Conservation (phyloP, 371 early-diverging fungal genomes). For the Parasitella parasitica region DNA sequence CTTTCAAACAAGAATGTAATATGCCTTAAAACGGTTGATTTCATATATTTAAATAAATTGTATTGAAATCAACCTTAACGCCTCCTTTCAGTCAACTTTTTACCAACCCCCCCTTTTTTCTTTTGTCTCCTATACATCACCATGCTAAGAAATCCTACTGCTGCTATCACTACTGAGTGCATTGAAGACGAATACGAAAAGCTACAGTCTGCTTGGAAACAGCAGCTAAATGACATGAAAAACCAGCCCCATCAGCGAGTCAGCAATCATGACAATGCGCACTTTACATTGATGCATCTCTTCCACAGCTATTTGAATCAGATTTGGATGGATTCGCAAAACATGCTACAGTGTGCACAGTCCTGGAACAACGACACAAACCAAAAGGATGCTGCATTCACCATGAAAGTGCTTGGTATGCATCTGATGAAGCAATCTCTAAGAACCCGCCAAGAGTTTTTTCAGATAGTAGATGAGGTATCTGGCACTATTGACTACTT, state of each 20-base stretch:
- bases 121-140: background rate
- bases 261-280: background rate
- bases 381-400: background rate
- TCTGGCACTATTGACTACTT: background rate
- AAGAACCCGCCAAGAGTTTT: conserved; percentile 3
- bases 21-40: background rate
- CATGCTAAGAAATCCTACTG: background rate
- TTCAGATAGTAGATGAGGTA: background rate
- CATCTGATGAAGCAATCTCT: conserved; percentile 14
- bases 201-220: conserved; percentile 1
- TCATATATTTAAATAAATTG: background rate
- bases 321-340: conserved; percentile 15
- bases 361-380: background rate
- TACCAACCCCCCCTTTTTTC: background rate
- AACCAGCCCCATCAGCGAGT: background rate
- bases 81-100: background rate
- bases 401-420: conserved; percentile 6
- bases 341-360: conserved; percentile 10
- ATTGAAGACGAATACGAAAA: conserved; percentile 4
- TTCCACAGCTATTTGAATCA: conserved; percentile 11
- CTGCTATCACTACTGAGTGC: background rate
- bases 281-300: background rate
- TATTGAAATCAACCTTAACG: background rate
- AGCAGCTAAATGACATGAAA: background rate
- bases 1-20: conserved; percentile 6